phyloP scores from a whole-genome alignment of 2,329 filamentous ascomycete species.

The Stemphylium beticola region DNA sequence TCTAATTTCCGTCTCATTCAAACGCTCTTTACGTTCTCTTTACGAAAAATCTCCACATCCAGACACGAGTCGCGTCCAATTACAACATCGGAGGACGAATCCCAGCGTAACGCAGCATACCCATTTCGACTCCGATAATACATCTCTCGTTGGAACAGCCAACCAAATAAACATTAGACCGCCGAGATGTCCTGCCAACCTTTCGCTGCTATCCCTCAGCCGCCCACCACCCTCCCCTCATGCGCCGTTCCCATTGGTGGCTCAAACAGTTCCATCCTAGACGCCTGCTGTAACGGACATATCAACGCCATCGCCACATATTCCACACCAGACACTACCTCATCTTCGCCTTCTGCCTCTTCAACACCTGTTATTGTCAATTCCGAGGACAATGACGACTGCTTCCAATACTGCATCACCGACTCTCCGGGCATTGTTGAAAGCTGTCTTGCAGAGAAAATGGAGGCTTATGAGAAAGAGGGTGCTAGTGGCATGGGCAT shows the following conservation, averaged over 20 bases:
- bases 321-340: slow-evolving; percentile 14
- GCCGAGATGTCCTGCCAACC: slow-evolving; percentile 21
- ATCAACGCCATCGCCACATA: slow-evolving; percentile 36
- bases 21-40: background rate
- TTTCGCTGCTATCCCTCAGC: slow-evolving; percentile 25
- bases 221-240: slow-evolving; percentile 29
- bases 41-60: background rate
- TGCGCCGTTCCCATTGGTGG: slow-evolving; percentile 37
- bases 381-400: slow-evolving; percentile 19
- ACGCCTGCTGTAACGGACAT: slow-evolving; percentile 40
- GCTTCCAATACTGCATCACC: slow-evolving; percentile 37
- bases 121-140: background rate
- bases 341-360: background rate
- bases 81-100: background rate
- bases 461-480: slow-evolving; percentile 13
- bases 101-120: background rate
- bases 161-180: background rate
- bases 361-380: slow-evolving; percentile 15
- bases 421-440: slow-evolving; percentile 16
- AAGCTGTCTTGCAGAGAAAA: slow-evolving; percentile 20
- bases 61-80: slow-evolving; percentile 8
- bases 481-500: background rate
- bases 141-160: background rate
- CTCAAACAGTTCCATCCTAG: slow-evolving; percentile 36
- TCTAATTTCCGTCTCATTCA: background rate